A percentile compares a stretch with the other conserved stretches of the same genome.
These are phyloP conservation scores for Sugiyamaella floridensis DNA, from an alignment of 805 yeast species.

Conservation along the genomic window DNA sequence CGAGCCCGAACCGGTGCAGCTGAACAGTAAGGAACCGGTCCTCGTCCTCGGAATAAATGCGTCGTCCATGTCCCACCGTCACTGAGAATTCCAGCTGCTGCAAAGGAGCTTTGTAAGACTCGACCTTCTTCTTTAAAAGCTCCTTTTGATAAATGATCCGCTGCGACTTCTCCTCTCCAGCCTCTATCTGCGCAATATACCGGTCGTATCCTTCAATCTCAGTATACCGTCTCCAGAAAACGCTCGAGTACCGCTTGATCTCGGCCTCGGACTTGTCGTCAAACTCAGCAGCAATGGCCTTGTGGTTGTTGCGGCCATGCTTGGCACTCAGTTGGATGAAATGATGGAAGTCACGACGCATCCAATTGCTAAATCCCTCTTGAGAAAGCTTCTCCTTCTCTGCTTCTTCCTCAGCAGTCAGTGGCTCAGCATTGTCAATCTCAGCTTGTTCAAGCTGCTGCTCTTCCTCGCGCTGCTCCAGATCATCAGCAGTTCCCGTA, in stretches of 20 bases:
- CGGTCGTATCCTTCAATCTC: slow-evolving; percentile 87
- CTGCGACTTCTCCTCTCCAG: slow-evolving; percentile 78
- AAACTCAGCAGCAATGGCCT: slow-evolving; percentile 67
- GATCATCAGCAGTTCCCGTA: slow-evolving; percentile 42
- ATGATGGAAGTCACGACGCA: slow-evolving; percentile 78
- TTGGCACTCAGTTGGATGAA: slow-evolving; percentile 69
- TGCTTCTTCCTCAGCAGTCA: slow-evolving; percentile 73
- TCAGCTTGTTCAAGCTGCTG: slow-evolving; percentile 59
- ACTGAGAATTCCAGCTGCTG: slow-evolving; percentile 65
- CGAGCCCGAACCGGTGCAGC: slow-evolving; percentile 73
- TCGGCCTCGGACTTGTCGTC: slow-evolving; percentile 78
- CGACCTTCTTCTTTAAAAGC: slow-evolving; percentile 66
- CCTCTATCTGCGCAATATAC: slow-evolving; percentile 70
- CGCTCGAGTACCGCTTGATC: slow-evolving; percentile 65
- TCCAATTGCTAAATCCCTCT: slow-evolving; percentile 78
- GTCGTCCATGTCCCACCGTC: slow-evolving; percentile 66
- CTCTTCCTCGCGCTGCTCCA: slow-evolving; percentile 41
- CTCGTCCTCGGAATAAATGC: slow-evolving; percentile 78
- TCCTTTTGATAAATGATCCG: slow-evolving; percentile 66
- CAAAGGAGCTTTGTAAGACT: slow-evolving; percentile 66
- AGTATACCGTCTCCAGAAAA: slow-evolving; percentile 72
- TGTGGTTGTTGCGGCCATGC: slow-evolving; percentile 71
- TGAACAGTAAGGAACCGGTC: slow-evolving; percentile 82
- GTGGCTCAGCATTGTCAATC: slow-evolving; percentile 67
- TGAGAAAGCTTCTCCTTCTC: slow-evolving; percentile 49